Percentiles rank a stretch among this genome's conserved stretches.
These are phyloP conservation scores for Colletotrichum cuscutae DNA, from an alignment of 2,329 filamentous ascomycete genomes.

Conservation along the genomic window DNA sequence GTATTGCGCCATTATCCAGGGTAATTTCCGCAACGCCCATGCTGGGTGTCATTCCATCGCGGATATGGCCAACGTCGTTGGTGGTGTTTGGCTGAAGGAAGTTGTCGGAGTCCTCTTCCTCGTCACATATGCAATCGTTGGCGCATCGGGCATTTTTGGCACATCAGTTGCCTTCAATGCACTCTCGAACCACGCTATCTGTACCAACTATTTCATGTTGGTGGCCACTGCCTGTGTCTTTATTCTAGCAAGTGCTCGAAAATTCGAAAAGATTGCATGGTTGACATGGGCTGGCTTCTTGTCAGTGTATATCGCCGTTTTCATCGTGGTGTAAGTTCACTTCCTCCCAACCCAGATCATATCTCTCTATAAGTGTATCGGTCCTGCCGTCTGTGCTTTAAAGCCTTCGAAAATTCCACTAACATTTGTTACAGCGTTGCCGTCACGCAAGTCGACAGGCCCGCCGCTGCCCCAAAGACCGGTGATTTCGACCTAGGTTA, in stretches of 20 bases:
- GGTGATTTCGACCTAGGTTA: constrained; percentile 71
- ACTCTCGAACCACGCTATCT: constrained; percentile 65
- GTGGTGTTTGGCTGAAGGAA: constrained; percentile 62
- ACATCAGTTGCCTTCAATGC: constrained; percentile 70
- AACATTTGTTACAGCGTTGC: constrained; percentile 51
- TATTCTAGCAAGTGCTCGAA: constrained; percentile 62
- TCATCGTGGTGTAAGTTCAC: constrained; percentile 61
- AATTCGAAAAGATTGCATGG: constrained; percentile 70
- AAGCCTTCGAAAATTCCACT: not conserved
- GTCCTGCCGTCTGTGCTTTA: too few species aligned
- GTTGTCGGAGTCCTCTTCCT: constrained; percentile 66
- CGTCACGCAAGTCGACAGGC: constrained; percentile 66
- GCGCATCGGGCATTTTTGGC: constrained; percentile 67
- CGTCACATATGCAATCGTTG: constrained; percentile 65
- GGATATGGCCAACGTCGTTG: constrained; percentile 68
- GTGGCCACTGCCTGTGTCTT: constrained; percentile 62
- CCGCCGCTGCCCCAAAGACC: constrained; percentile 68
- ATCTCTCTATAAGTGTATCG: too few species aligned
- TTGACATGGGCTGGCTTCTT: constrained; percentile 70
- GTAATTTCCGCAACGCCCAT: constrained; percentile 51
- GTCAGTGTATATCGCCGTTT: constrained; percentile 66
- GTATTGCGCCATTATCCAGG: constrained; percentile 51
- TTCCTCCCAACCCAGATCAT: too few species aligned
- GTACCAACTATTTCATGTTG: constrained; percentile 67
- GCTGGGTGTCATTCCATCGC: constrained; percentile 53